Conservation (phyloP, 1,139 yeast genomes). For the Hemisphaericaspora xylanilytica region DNA sequence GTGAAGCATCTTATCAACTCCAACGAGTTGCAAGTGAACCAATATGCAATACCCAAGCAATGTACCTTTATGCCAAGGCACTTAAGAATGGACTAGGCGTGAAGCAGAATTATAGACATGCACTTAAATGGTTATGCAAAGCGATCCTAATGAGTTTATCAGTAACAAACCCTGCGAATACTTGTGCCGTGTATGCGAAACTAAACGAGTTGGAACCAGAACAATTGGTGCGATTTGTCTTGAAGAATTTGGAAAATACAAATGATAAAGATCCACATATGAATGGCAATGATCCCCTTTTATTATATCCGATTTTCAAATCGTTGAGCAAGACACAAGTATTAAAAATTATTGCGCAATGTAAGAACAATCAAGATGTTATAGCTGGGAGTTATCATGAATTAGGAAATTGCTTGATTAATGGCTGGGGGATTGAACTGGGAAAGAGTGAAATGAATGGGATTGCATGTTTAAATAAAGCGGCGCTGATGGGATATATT, state of each 20-base stretch:
- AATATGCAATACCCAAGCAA: constrained; percentile 56
- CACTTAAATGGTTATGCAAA: constrained; percentile 60
- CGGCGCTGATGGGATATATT: constrained; percentile 67
- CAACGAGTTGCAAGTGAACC: constrained; percentile 62
- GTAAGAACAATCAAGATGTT: constrained; percentile 29
- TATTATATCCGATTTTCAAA: constrained; percentile 26
- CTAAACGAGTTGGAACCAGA: constrained; percentile 29
- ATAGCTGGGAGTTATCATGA: constrained; percentile 44
- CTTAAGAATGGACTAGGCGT: constrained; percentile 72
- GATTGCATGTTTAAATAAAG: constrained; percentile 57
- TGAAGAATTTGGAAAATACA: constrained; percentile 22
- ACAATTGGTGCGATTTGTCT: constrained; percentile 30
- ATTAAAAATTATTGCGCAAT: constrained; percentile 24
- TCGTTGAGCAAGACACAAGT: constrained; percentile 26
- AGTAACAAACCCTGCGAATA: constrained; percentile 5
- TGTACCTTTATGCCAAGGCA: constrained; percentile 69
- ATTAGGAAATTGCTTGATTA: constrained; percentile 57
- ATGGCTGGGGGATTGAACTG: constrained; percentile 57
- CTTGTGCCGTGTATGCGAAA: constrained; percentile 18
- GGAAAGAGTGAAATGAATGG: constrained; percentile 56
- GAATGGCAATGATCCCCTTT: constrained; percentile 29
- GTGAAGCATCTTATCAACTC: constrained; percentile 70
- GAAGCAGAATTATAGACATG: constrained; percentile 52
- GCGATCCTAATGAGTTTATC: constrained; percentile 24
- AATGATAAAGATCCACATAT: constrained; percentile 16